These are phyloP conservation scores for Planoprotostelium fungivorum DNA, from an alignment of 78 protist genomes.

Conservation along the genomic window DNA sequence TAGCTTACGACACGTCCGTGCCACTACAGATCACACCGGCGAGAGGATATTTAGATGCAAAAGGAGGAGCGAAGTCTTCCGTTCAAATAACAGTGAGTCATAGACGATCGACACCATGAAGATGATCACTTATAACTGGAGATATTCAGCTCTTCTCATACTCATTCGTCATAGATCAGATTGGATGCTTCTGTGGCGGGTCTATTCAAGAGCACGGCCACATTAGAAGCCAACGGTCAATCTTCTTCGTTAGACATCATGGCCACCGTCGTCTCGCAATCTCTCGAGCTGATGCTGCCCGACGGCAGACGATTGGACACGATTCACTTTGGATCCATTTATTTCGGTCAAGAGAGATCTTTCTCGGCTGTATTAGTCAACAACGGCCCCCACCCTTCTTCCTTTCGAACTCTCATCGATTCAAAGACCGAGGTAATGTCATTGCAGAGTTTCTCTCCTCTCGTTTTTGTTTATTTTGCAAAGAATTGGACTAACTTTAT, in stretches of 20 bases:
- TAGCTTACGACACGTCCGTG: not conserved
- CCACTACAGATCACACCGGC: not conserved
- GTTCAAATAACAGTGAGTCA: not conserved
- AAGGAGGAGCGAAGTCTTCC: not conserved
- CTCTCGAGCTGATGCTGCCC: not conserved
- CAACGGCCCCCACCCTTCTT: not conserved
- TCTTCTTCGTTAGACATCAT: not conserved
- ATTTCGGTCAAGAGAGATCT: not conserved
- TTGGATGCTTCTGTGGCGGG: not conserved
- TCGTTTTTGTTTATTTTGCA: not conserved
- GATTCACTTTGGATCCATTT: not conserved
- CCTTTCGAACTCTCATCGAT: not conserved
- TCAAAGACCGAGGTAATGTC: not conserved
- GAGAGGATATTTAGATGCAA: not conserved
- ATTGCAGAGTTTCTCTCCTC: not conserved
- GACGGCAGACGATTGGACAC: not conserved
- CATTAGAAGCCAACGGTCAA: not conserved
- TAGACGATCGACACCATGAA: too few species aligned
- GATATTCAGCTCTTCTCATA: not conserved
- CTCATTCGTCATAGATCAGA: not conserved
- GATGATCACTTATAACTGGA: not conserved
- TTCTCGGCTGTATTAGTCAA: not conserved
- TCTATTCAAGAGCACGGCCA: not conserved
- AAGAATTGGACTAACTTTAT: too few species aligned
- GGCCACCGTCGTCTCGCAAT: not conserved